Evolutionary conservation across 176 grass and related monocot genomes (phyloP), one percentile per base, ranked within the genome.

Genomic region (Secale cereale): DNA sequence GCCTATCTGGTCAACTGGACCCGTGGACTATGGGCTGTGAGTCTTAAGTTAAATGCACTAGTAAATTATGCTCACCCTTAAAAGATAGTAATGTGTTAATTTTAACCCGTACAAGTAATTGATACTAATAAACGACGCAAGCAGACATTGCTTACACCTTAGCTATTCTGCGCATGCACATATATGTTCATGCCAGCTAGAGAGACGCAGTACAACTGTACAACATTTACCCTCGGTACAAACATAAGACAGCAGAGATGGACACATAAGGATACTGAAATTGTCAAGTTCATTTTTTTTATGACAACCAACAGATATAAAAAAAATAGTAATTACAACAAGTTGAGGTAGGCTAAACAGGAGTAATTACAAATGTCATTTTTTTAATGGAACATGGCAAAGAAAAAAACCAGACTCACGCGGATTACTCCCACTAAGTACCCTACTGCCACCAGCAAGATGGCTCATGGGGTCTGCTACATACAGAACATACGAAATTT

Each of bases 171-270:
- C 30, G 35, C 54, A 65, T 86, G 33, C 15, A 73, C 43, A 35
- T 28, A 29, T 74, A 19, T 4, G 73, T 62, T 79, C 50, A 70
- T 61, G 54, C 75, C 46, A 41, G 32, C 67, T 30, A 56, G 37
- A 23, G 41, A 20, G 0, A 61, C n/a, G 31, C 8, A 0, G 30
- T 56, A 36, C n/a, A 8, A 33, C 8, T 0, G 30, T 56, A 36
- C n/a, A 8, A 33, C 27, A 79, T 71, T 25, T 60, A 57, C 35
- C 63, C 15, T 31, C 56, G 46, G 61, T 5, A 35, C 30, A 37
- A 59, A 33, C 78, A 74, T 65, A 78, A 78, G 65, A 82, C 59
- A 54, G 64, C 36, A 63, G 19, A 66, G 61, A 29, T 82, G 45
- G 43, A 16, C 20, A 81, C 52, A 13, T 14, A 46, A 31, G 61